Percentiles rank a stretch among this genome's conserved stretches.
Evolutionary conservation across 495 filamentous ascomycete genomes (phyloP).

Genomic region (Elasticomyces elasticus): DNA sequence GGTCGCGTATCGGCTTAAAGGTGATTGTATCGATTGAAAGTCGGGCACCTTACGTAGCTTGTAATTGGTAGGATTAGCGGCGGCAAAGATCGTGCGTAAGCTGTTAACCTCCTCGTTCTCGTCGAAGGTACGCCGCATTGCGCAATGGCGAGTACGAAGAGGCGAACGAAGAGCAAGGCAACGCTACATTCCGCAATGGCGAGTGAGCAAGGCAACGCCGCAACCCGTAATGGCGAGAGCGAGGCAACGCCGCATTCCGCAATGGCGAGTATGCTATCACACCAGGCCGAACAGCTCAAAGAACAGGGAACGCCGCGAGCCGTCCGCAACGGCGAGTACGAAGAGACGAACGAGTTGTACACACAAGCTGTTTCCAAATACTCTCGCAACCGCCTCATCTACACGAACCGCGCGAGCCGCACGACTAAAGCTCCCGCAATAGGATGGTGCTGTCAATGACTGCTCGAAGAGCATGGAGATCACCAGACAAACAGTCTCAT

Average conservation of each 20-base stretch:
- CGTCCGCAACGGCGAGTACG: constrained; percentile 53
- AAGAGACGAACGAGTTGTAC: constrained; percentile 65
- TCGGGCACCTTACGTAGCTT: constrained; percentile 61
- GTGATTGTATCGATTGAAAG: constrained; percentile 82
- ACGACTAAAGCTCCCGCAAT: constrained; percentile 59
- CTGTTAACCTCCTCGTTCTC: constrained; percentile 53
- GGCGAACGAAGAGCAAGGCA: too few species aligned
- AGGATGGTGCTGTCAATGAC: constrained; percentile 70
- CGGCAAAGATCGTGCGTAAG: constrained; percentile 51
- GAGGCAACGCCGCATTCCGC: too few species aligned
- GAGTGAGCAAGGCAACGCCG: too few species aligned
- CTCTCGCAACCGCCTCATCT: constrained; percentile 51
- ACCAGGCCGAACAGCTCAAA: constrained; percentile 33
- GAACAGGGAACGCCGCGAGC: constrained; percentile 31
- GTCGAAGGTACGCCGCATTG: constrained; percentile 25
- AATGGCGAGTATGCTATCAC: constrained; percentile 17
- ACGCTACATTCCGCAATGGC: too few species aligned
- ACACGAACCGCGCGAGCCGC: constrained; percentile 87
- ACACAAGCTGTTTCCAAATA: constrained; percentile 68
- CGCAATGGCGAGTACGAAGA: too few species aligned
- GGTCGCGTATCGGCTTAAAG: constrained; percentile 88
- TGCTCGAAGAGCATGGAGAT: constrained; percentile 64
- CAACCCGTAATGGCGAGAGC: too few species aligned
- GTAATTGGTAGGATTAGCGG: constrained; percentile 44
- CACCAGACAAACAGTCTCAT: constrained; percentile 34